phyloP scores from a whole-genome alignment of 331 rosid species.

The Telfairia occidentalis region DNA sequence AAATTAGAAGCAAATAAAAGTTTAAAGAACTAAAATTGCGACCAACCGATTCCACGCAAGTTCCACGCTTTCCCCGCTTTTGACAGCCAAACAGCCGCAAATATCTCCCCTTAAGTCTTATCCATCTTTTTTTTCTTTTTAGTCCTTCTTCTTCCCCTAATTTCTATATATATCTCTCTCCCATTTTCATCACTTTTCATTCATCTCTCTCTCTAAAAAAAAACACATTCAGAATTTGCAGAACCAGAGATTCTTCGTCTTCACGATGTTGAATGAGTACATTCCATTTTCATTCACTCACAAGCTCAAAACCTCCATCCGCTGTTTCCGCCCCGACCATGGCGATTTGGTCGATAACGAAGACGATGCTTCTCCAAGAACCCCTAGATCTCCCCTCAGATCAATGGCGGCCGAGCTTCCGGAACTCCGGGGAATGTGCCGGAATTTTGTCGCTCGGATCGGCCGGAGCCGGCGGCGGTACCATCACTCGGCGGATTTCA shows the following conservation, averaged over 20 bases:
- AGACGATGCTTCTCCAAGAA: not conserved
- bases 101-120: not conserved
- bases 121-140: not conserved
- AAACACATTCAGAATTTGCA: not conserved
- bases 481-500: conserved; percentile 28
- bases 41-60: conserved; percentile 13
- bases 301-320: conserved; percentile 16
- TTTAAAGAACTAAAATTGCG: not conserved
- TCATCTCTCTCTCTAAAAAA: not conserved
- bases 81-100: not conserved
- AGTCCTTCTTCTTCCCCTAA: not conserved
- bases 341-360: not conserved
- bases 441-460: conserved; percentile 16
- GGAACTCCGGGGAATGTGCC: conserved; percentile 20
- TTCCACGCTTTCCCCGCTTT: conserved; percentile 23
- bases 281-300: conserved; percentile 8
- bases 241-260: not conserved
- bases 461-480: conserved; percentile 14
- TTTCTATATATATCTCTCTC: not conserved
- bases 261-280: conserved; percentile 11
- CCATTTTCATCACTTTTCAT: not conserved
- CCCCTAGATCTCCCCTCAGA: conserved; percentile 23
- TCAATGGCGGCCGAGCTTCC: conserved; percentile 21
- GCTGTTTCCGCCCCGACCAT: conserved; percentile 24
- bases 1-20: too few relatives aligned